These are phyloP conservation scores for Suhomyces ambrosiae DNA, from an alignment of 1,139 yeast genomes.

Conservation along the genomic window DNA sequence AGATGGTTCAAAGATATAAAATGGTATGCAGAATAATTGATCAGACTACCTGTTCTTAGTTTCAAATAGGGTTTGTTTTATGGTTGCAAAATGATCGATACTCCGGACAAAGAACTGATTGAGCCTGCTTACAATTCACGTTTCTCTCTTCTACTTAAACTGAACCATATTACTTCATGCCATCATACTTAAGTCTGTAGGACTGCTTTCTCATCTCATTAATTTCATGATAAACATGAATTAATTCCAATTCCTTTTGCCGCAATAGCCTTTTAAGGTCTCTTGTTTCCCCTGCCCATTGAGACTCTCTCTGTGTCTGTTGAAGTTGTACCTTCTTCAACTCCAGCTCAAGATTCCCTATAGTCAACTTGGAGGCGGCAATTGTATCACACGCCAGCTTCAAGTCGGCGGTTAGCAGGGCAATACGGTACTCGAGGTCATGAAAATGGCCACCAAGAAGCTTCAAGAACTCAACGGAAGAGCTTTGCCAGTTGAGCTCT, in stretches of 20 bases:
- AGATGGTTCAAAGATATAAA: no score
- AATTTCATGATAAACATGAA: constrained; percentile 2
- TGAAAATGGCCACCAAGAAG: constrained; percentile 1
- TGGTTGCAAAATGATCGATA: no score
- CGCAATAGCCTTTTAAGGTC: background rate
- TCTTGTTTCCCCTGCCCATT: background rate
- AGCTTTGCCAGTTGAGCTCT: background rate
- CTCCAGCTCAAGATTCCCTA: background rate
- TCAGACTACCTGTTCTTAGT: no score
- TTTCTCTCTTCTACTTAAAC: no score
- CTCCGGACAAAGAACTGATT: no score
- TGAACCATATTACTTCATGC: no score
- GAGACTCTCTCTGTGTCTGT: background rate
- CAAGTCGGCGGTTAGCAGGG: constrained; percentile 1
- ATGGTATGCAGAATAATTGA: no score
- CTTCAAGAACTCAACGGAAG: background rate
- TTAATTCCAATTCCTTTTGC: constrained; percentile 4
- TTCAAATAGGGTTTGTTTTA: no score
- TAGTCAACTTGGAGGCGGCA: background rate
- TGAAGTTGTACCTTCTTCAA: background rate
- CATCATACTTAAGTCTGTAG: constrained; percentile 1
- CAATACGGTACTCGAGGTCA: background rate
- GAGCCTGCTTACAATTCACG: no score
- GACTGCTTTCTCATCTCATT: constrained; percentile 3
- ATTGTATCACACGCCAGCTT: background rate